Evolutionary conservation across 1,284 basidiomycete genomes (phyloP), one percentile per base, ranked within the genome.

Genomic region (Ganoderma sinense): DNA sequence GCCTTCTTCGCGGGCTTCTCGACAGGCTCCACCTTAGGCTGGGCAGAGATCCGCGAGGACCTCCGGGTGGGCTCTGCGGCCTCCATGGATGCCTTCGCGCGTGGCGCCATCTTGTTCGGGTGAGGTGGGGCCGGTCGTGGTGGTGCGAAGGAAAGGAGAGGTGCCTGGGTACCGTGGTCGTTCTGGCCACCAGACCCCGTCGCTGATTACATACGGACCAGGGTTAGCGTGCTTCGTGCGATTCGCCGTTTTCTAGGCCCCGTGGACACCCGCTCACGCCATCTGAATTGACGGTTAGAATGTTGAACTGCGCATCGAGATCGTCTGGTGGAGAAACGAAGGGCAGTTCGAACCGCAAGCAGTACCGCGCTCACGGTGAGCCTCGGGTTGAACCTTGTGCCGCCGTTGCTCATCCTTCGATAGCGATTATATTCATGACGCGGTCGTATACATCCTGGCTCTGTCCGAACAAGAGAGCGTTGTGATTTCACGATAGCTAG

Each of bases 1-100:
- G 73, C 71, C 58, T 75, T 75, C 67, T 75, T 76, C 23, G 68
- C 66, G 1, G 67, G 41, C 65, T 74, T 71, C 64, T 70, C 69
- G 26, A 64, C 71, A 26, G 65, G 64, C 66, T 79, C 77, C 4
- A 68, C 69, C 71, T 79, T 78, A 13, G 79, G 79, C 71, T 79
- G 79, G 14, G 78, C 72, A 53, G 79, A 78, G 56, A 78, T 76
- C n/a, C 79, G 73, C 26, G 79, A 70, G 20, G 78, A 79, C 61
- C 77, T 67, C 66, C 78, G 73, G n/a, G 76, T 70, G 14, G 76
- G 76, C 65, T 76, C 75, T 36, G 65, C 26, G 40, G 73, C 13
- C 60, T 74, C 74, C 23, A 69, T 58, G 58, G 73, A 29, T n/a
- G 68, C 60, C 67, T 75, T 77, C 60, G 73, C 71, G 62, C 74